A percentile compares a stretch with the other conserved stretches of the same genome.
These are phyloP conservation scores for Fagopyrum esculentum DNA, from an alignment of 148 eudicot genomes.

Conservation along the genomic window DNA sequence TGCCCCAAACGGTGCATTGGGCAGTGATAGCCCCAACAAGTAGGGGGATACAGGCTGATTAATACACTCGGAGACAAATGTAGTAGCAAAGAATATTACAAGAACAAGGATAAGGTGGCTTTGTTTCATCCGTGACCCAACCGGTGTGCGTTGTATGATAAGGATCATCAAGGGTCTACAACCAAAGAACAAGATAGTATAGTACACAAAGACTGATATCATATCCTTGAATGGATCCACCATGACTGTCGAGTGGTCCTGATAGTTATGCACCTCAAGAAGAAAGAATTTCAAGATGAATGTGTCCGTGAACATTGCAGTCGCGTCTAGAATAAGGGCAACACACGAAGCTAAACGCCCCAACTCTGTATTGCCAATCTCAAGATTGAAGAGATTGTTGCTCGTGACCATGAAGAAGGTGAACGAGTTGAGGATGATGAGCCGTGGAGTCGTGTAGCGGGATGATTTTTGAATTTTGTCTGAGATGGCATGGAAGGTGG, in stretches of 20 bases:
- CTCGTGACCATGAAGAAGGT: conserved; percentile 27
- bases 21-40: conserved; percentile 31
- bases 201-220: conserved; percentile 10
- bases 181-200: conserved; percentile 17
- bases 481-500: conserved; percentile 12
- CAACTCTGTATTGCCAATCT: conserved; percentile 26
- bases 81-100: conserved; percentile 18
- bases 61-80: conserved; percentile 22
- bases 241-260: not conserved
- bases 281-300: not conserved
- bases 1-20: conserved; percentile 33
- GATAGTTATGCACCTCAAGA: not conserved
- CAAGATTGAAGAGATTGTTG: conserved; percentile 18
- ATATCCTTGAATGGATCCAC: not conserved
- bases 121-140: conserved; percentile 21
- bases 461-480: conserved; percentile 10
- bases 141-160: conserved; percentile 20
- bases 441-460: conserved; percentile 3
- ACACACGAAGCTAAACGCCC: conserved; percentile 29
- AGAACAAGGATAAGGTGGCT: conserved; percentile 24
- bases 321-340: conserved; percentile 19
- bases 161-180: conserved; percentile 28
- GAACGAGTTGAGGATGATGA: conserved; percentile 24
- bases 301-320: conserved; percentile 14
- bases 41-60: conserved; percentile 27